Evolutionary conservation across 345 rosid species (phyloP), one percentile per base, ranked within the genome.

Genomic region (Camelina hispida): DNA sequence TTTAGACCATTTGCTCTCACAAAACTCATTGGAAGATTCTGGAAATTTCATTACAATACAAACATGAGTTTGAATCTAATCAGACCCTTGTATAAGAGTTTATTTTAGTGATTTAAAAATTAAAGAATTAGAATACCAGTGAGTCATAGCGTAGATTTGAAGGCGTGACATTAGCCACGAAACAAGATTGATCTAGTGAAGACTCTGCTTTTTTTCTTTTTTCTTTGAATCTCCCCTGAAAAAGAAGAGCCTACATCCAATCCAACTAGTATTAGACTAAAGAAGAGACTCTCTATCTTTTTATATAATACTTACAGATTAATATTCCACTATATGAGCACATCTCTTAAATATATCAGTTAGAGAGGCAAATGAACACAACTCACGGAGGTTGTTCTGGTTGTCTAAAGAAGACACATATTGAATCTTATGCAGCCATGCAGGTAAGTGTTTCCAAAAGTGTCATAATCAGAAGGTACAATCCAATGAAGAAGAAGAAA

Each of bases 141-240:
- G 2, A 0, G 53, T 62, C 76, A 62, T 38, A 62, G 13, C 62
- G 69, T 38, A 72, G 61, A 9, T 9, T 7, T 14, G 69, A 2
- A 62, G 52, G 7, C 43, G 34, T 3, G 16, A 72, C 54, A 5
- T 51, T 52, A 40, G 69, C 62, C 22, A 62, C 68, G 13, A 38
- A 72, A 51, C 53, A 62, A 51, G 76, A 71, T 12, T 12, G 53
- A 51, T 38, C 20, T 71, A 47, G 37, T 59, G 64, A 55, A 22
- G 66, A 47, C 65, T 55, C 25, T 34, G 38, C 6, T 72, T 72
- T 34, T 34, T 53, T 4, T 22, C 50, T 51, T 69, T 37, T 50
- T 34, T 15, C 20, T 15, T 17, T 37, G 50, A 38, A 22, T 14
- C 22, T 53, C 16, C 32, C 30, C 61, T 72, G 59, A 43, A 43